These are phyloP conservation scores for Cephalotrichum gorgonifer DNA, from an alignment of 2,329 filamentous ascomycete genomes.

Conservation along the genomic window DNA sequence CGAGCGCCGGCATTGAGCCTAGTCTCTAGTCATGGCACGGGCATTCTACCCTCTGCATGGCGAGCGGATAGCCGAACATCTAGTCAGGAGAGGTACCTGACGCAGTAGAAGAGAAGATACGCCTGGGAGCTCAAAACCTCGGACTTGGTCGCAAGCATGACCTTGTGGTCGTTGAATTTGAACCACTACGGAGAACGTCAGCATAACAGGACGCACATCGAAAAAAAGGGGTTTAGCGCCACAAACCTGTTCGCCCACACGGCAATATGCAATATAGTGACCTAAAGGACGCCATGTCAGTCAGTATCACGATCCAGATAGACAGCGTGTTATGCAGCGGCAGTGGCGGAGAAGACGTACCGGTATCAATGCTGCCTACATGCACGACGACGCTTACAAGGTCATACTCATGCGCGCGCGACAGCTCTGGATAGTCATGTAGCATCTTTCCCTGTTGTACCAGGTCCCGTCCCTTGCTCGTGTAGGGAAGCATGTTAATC, in stretches of 20 bases:
- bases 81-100: conserved; percentile 44
- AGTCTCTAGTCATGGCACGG: neutral
- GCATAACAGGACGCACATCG: neutral
- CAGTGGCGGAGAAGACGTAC: conserved; percentile 44
- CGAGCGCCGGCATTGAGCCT: neutral
- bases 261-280: conserved; percentile 81
- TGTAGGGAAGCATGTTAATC: conserved; percentile 86
- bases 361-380: conserved; percentile 84
- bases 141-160: conserved; percentile 71
- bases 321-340: neutral
- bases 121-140: conserved; percentile 81
- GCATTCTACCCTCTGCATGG: neutral
- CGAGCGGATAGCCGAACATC: neutral
- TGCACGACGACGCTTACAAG: conserved; percentile 86
- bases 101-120: conserved; percentile 83
- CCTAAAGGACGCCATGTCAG: conserved; percentile 22
- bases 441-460: neutral
- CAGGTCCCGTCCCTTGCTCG: conserved; percentile 46
- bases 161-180: conserved; percentile 89
- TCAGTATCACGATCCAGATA: too few species aligned
- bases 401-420: conserved; percentile 68
- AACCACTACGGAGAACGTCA: conserved; percentile 55
- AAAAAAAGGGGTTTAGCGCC: conserved; percentile 15
- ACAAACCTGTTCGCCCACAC: conserved; percentile 55
- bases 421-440: conserved; percentile 39